Evolutionary conservation across 768 basidiomycete genomes (phyloP), one percentile per base, ranked within the genome.

Genomic region (Grammothele lineata): DNA sequence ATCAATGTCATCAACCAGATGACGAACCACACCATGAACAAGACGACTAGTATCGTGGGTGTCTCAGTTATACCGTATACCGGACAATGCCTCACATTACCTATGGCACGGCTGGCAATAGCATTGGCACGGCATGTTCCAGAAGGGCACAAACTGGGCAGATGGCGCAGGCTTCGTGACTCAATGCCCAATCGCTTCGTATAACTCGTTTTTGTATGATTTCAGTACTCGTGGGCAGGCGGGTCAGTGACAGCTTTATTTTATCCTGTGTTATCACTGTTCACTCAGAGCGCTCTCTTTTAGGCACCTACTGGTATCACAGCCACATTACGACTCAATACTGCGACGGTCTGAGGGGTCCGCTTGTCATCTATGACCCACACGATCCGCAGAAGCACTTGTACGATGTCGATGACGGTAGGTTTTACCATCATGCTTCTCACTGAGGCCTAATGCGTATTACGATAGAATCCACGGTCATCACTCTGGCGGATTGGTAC

Each of bases 61-160:
- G 35, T 19, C 37, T 33, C 34, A 8, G 9, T n/a, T 1, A 2
- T 21, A 19, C 8, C 4, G 24, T 4, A 9, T 24, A 25, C 15
- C 21, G 1, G 23, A 17, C 11, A 17, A 18, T 25, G 15, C 35
- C 4, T 36, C 5, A 23, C 33, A 21, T 36, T 14, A 59, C 47
- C 15, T 8, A 17, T 45, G 3, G 37, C 18, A 24, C 34, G n/a
- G n/a, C n/a, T n/a, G n/a, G n/a, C n/a, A n/a, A 17, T 17, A 59
- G 58, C 58, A 59, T 34, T 76, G 75, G 75, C 75, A 77, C 47
- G 75, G 75, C 11, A 23, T 76, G 11, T 72, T 70, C 48, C 75
- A 76, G 48, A 41, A 60, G 11, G 62, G 63, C n/a, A 63, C 66
- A 9, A 71, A 71, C 5, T 62, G 68, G 21, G 73, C 71, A 41